These are phyloP conservation scores for Daldinia vernicosa DNA, from an alignment of 495 filamentous ascomycete genomes.

Conservation along the genomic window DNA sequence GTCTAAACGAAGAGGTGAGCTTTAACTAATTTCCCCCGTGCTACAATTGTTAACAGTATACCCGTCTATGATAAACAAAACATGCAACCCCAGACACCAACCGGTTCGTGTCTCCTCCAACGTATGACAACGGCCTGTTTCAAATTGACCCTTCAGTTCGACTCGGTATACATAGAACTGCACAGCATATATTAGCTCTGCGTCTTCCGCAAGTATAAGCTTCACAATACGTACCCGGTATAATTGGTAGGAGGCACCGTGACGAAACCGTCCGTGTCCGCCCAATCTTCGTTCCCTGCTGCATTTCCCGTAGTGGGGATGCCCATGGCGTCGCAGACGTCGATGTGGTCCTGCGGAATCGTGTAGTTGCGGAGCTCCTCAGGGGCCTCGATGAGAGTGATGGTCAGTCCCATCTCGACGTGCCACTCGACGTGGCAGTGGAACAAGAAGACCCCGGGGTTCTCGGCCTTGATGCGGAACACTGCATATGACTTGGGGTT, in stretches of 20 bases:
- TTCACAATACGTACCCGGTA: constrained; percentile 47
- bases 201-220: background rate
- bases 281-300: constrained; percentile 71
- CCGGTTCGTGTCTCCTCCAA: too few species aligned
- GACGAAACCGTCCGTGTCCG: constrained; percentile 66
- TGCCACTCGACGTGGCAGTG: constrained; percentile 90
- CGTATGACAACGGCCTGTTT: background rate
- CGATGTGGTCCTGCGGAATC: constrained; percentile 71
- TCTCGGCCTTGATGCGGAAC: constrained; percentile 67
- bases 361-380: constrained; percentile 62
- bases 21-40: background rate
- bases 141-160: constrained; percentile 5
- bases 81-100: background rate
- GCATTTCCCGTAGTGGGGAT: constrained; percentile 74
- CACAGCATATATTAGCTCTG: constrained; percentile 9
- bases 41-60: background rate
- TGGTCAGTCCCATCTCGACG: constrained; percentile 74
- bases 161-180: constrained; percentile 31
- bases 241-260: constrained; percentile 54
- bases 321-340: constrained; percentile 62
- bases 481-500: constrained; percentile 64
- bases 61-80: background rate
- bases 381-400: constrained; percentile 76
- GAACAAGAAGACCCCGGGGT: constrained; percentile 82
- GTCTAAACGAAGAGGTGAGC: background rate